Percentiles rank a stretch among this genome's conserved stretches.
Evolutionary conservation across 2,329 filamentous ascomycete species (phyloP).

Genomic region (Microdochium bolleyi): DNA sequence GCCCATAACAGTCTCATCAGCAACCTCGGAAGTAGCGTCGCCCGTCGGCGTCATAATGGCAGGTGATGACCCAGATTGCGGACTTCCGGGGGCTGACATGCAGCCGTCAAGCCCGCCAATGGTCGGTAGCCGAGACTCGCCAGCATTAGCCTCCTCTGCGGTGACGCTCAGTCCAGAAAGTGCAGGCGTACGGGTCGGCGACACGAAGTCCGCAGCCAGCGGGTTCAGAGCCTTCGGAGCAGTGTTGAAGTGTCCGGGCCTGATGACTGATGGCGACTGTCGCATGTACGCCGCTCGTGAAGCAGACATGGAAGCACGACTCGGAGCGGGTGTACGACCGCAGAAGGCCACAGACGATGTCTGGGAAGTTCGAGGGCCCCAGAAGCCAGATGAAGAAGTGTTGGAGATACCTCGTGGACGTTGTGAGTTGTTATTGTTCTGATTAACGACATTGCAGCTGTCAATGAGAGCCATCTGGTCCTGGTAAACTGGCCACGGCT

Average conservation of each 20-base stretch:
- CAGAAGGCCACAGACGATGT: neutral
- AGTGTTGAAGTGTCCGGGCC: neutral
- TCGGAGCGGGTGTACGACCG: neutral
- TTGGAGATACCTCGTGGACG: neutral
- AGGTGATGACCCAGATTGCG: neutral
- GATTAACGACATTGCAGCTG: neutral
- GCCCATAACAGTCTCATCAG: neutral
- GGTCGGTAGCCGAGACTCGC: neutral
- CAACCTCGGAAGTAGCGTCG: neutral
- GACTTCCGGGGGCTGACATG: neutral
- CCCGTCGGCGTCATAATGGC: neutral
- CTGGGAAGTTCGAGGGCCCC: neutral
- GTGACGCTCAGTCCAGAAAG: neutral
- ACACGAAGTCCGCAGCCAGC: conserved; percentile 8
- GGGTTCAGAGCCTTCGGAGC: conserved; percentile 7
- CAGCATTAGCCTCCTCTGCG: neutral
- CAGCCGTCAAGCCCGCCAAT: neutral
- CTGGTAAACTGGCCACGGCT: conserved; percentile 11
- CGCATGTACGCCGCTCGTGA: neutral
- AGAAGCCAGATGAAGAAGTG: neutral
- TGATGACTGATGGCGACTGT: neutral
- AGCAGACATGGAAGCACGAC: neutral
- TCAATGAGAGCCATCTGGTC: conserved; percentile 4
- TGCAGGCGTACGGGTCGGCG: neutral
- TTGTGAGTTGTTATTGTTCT: neutral